phyloP scores from a whole-genome alignment of 1,284 basidiomycete genomes.

The Malassezia sympodialis region DNA sequence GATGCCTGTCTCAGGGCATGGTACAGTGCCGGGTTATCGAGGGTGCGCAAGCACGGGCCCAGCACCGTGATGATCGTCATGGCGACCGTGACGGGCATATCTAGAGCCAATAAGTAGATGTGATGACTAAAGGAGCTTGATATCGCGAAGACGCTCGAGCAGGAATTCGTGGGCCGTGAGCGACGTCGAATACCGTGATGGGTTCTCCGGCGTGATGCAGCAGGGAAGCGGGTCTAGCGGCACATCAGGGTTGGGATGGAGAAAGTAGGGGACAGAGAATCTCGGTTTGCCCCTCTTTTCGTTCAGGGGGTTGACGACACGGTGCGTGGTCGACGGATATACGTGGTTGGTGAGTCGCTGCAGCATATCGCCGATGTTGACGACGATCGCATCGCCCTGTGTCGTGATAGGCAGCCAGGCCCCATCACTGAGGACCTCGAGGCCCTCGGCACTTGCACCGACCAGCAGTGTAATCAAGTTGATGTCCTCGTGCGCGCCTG shows the following conservation, averaged over 20 bases:
- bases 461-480: slow-evolving; percentile 11
- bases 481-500: slow-evolving; percentile 11
- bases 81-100: not conserved
- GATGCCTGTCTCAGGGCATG: not conserved
- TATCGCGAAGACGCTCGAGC: slow-evolving; percentile 9
- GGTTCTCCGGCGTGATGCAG: slow-evolving; percentile 6
- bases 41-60: slow-evolving; percentile 1
- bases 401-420: slow-evolving; percentile 8
- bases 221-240: slow-evolving; percentile 2
- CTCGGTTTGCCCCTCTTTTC: not conserved
- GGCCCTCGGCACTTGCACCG: slow-evolving; percentile 11
- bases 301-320: slow-evolving; percentile 5
- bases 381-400: slow-evolving; percentile 7
- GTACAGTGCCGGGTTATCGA: slow-evolving; percentile 10
- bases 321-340: slow-evolving; percentile 12
- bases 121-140: slow-evolving; percentile 1
- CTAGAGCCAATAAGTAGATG: not conserved
- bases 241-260: slow-evolving; percentile 13
- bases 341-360: slow-evolving; percentile 10
- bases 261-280: slow-evolving; percentile 10
- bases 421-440: slow-evolving; percentile 3
- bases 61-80: slow-evolving; percentile 6
- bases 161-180: slow-evolving; percentile 10
- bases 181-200: not conserved
- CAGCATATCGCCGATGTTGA: slow-evolving; percentile 14